Conservation (phyloP, 176 grass and related monocot species). For the Avena insularis region DNA sequence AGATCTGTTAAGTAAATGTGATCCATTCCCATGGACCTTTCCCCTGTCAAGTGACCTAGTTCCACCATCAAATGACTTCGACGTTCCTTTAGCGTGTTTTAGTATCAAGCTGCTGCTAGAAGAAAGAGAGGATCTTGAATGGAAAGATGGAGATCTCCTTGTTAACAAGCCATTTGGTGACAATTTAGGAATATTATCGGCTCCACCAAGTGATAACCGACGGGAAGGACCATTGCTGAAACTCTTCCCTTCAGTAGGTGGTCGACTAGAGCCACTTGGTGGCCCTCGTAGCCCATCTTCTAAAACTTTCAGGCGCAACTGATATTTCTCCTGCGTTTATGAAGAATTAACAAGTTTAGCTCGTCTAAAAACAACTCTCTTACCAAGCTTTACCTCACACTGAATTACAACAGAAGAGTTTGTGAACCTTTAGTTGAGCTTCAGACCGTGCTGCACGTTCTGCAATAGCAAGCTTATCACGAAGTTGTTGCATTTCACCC, state of each 20-base stretch:
- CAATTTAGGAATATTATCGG: slow-evolving; percentile 77
- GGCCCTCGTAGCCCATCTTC: slow-evolving; percentile 93
- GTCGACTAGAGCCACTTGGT: slow-evolving; percentile 68
- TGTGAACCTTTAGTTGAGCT: slow-evolving; percentile 83
- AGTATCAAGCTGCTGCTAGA: slow-evolving; percentile 81
- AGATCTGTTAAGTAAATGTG: slow-evolving; percentile 80
- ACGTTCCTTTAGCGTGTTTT: slow-evolving; percentile 95
- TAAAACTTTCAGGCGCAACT: slow-evolving; percentile 89
- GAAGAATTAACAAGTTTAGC: slow-evolving; percentile 35
- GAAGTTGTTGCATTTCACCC: slow-evolving; percentile 94
- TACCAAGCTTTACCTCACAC: slow-evolving; percentile 26
- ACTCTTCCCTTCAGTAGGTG: slow-evolving; percentile 69
- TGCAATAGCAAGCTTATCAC: slow-evolving; percentile 88
- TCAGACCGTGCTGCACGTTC: slow-evolving; percentile 93
- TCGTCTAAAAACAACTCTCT: slow-evolving; percentile 24
- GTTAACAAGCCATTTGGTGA: slow-evolving; percentile 80
- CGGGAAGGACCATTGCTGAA: slow-evolving; percentile 89
- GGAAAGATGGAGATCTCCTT: slow-evolving; percentile 91
- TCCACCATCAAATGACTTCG: slow-evolving; percentile 99
- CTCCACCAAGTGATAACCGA: slow-evolving; percentile 85
- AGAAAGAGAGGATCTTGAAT: slow-evolving; percentile 91
- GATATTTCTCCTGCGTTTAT: slow-evolving; percentile 84
- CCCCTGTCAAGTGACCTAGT: slow-evolving; percentile 86
- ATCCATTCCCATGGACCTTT: slow-evolving; percentile 70
- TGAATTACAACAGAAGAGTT: slow-evolving; percentile 31